Base-by-base conservation (phyloP, 1,284 basidiomycete genomes). In the Malassezia yamatoensis region DNA sequence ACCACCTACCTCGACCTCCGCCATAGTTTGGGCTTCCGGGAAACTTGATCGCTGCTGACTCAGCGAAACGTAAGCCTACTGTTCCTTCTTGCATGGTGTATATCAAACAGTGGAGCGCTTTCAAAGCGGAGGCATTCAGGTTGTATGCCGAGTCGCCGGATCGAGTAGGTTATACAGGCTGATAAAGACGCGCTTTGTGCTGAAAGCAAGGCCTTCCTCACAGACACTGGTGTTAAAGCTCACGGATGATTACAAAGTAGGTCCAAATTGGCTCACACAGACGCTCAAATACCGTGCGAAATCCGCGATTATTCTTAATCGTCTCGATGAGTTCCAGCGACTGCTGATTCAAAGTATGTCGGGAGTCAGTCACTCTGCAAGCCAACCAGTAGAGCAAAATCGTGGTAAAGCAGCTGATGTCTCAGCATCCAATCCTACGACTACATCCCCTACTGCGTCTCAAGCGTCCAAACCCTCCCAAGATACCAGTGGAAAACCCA, bases 301-400 rank as follows among this genome's bases (percentile, higher is more conserved):
- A 67, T 91, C 88, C 2, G 87, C 87, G 44, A 84, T 91, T 72
- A 90, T 88, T 77, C 83, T 96, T 62, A 91, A 93, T 79, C 85
- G 90, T 63, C 94, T 96, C 77, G 90, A 94, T 76, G 80, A 84
- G 5, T 81, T 96, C 62, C 93, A 90, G 72, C 80, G 86, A 47
- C 80, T 83, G 11, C 77, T 89, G 47, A 85, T 87, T 79, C 81
- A 83, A 64, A 84, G 83, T 76, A 89, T 89, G 84, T 39, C 61
- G 5, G 60, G 53, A 32, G 36, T 52, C 3, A 20, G n/a, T 36
- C 18, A 44, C 18, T 29, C 53, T 6, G 21, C 41, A 5, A 13
- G 34, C 13, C 36, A 12, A 35, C 13, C 32, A 10, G 34, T 7
- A 16, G 33, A 18, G 29, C 24, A 29, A 29, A 29, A 29, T 7